A percentile compares a stretch with the other conserved stretches of the same genome.
phyloP scores from a whole-genome alignment of 345 rosid species.

The Aquilaria yunnanensis region DNA sequence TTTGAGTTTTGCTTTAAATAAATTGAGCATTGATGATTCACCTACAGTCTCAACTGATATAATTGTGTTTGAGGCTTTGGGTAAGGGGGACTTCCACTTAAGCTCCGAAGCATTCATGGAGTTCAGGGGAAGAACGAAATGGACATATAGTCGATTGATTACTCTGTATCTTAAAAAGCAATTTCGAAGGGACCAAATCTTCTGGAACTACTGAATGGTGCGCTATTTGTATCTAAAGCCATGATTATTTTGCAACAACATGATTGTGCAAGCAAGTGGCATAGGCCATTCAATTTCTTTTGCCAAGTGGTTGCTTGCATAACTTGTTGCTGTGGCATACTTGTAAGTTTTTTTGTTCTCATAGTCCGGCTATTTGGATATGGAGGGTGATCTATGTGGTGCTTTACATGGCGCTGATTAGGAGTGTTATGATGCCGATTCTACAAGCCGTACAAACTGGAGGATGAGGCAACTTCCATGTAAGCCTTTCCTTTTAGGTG shows the following conservation, averaged over 20 bases:
- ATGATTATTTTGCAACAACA: too few species aligned
- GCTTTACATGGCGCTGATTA: too few species aligned
- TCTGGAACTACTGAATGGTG: slow-evolving; percentile 71
- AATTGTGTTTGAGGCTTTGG: slow-evolving; percentile 56
- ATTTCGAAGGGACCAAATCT: slow-evolving; percentile 55
- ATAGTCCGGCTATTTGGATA: too few species aligned
- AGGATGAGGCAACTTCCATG: slow-evolving; percentile 49
- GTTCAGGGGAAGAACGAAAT: slow-evolving; percentile 31
- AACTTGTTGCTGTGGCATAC: too few species aligned
- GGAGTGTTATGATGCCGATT: slow-evolving; percentile 33
- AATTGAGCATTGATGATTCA: slow-evolving; percentile 46
- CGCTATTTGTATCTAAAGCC: neutral
- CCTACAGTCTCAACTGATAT: slow-evolving; percentile 54
- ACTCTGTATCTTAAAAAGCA: slow-evolving; percentile 56
- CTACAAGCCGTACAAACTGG: slow-evolving; percentile 53
- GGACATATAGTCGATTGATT: slow-evolving; percentile 63
- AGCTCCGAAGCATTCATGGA: slow-evolving; percentile 79
- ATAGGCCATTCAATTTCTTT: too few species aligned
- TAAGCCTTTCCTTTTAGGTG: too few species aligned
- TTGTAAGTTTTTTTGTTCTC: too few species aligned
- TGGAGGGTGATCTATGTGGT: too few species aligned
- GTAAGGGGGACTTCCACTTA: slow-evolving; percentile 78
- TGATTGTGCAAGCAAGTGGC: too few species aligned
- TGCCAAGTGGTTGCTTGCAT: too few species aligned
- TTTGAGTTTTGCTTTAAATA: slow-evolving; percentile 51